A percentile compares a stretch with the other conserved stretches of the same genome.
Evolutionary conservation across 116 monocot genomes (phyloP).

Genomic region (Papilionanthe hybrid): DNA sequence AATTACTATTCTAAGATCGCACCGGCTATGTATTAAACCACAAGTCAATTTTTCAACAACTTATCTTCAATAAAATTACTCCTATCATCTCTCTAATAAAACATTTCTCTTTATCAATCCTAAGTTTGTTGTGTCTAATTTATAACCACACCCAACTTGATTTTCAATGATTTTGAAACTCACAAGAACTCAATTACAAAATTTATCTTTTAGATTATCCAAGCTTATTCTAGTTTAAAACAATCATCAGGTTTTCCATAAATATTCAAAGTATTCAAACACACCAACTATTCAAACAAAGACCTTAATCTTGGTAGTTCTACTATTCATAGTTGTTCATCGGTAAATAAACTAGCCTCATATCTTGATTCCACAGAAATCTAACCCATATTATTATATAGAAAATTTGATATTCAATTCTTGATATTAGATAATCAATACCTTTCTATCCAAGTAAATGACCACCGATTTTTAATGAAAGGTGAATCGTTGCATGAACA

Average conservation of each 20-base stretch:
- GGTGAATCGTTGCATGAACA: too few relatives aligned
- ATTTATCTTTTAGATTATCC: too few relatives aligned
- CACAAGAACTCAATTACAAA: too few relatives aligned
- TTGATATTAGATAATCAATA: too few relatives aligned
- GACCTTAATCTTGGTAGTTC: not conserved
- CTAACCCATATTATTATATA: too few relatives aligned
- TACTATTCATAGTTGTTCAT: not conserved
- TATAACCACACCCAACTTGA: too few relatives aligned
- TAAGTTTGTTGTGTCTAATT: not conserved
- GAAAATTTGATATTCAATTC: too few relatives aligned
- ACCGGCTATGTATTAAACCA: not conserved
- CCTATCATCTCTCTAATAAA: not conserved
- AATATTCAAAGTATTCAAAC: not conserved
- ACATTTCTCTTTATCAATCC: not conserved
- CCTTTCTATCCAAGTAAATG: too few relatives aligned
- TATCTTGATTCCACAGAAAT: not conserved
- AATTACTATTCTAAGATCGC: too few relatives aligned
- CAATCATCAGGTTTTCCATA: not conserved
- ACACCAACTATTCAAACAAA: not conserved
- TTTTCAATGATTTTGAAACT: too few relatives aligned
- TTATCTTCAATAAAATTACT: not conserved
- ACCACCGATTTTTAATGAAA: too few relatives aligned
- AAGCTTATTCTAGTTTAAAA: too few relatives aligned
- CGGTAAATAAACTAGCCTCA: not conserved
- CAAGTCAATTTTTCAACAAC: not conserved